A percentile compares a stretch with the other conserved stretches of the same genome.
These are phyloP conservation scores for Chrysoporthe austroafricana DNA, from an alignment of 2,329 filamentous ascomycete genomes.

Conservation along the genomic window DNA sequence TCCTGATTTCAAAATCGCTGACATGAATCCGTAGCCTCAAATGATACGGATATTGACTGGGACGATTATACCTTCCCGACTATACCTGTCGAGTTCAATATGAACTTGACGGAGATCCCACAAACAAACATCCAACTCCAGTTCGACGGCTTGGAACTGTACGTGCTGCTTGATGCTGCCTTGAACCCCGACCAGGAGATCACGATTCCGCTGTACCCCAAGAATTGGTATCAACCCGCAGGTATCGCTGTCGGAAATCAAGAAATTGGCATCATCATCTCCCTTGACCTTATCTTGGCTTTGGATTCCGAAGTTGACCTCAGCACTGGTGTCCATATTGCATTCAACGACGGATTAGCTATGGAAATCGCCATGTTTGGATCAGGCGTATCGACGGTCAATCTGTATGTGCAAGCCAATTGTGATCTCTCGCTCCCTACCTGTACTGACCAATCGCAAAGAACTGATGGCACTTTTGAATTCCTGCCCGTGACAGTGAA, in stretches of 20 bases:
- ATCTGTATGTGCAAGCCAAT: constrained; percentile 47
- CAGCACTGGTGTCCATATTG: constrained; percentile 58
- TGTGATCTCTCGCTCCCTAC: background rate
- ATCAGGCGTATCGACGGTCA: constrained; percentile 50
- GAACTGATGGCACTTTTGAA: constrained; percentile 57
- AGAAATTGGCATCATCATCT: constrained; percentile 51
- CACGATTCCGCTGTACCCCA: constrained; percentile 52
- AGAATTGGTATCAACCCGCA: constrained; percentile 42
- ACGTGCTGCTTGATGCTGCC: constrained; percentile 50
- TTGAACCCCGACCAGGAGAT: constrained; percentile 48
- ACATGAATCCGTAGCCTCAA: background rate
- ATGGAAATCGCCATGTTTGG: constrained; percentile 56
- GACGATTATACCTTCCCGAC: constrained; percentile 42
- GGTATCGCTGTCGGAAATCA: constrained; percentile 47
- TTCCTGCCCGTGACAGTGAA: constrained; percentile 58
- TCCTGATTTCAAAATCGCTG: background rate
- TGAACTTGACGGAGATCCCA: constrained; percentile 49
- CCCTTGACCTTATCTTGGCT: constrained; percentile 56
- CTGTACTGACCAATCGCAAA: constrained; percentile 31
- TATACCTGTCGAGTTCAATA: constrained; percentile 47
- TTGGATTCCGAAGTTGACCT: constrained; percentile 53
- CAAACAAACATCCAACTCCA: constrained; percentile 48
- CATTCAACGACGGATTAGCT: constrained; percentile 52
- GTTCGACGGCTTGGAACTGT: constrained; percentile 57
- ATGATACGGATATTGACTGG: constrained; percentile 35